A percentile compares a stretch with the other conserved stretches of the same genome.
These are phyloP conservation scores for Paxillus ammoniavirescens DNA, from an alignment of 768 basidiomycete species.

Conservation along the genomic window DNA sequence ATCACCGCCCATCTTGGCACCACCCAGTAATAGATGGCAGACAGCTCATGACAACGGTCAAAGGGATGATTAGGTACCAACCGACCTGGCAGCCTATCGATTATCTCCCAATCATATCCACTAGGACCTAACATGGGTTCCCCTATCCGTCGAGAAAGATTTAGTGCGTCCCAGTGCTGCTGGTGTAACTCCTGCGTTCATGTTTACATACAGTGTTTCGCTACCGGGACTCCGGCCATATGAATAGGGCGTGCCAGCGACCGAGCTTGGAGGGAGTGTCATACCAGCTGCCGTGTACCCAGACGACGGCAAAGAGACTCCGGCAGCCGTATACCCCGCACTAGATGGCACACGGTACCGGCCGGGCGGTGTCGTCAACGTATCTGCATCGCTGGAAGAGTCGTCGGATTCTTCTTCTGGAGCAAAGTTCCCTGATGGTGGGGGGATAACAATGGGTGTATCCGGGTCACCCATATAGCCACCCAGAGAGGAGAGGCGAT, in stretches of 20 bases:
- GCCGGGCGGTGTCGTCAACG: conserved; percentile 33
- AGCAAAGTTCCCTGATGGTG: conserved; percentile 19
- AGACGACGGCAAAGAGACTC: conserved; percentile 12
- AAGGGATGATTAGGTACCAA: too few species aligned
- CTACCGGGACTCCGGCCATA: conserved; percentile 15
- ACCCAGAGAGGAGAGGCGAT: conserved; percentile 19
- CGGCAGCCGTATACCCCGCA: conserved; percentile 14
- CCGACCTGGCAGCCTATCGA: not conserved
- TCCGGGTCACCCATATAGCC: conserved; percentile 11
- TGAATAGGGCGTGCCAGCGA: conserved; percentile 21
- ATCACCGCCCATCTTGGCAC: not conserved
- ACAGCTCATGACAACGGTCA: not conserved
- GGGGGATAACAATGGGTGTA: conserved; percentile 27
- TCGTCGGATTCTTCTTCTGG: conserved; percentile 24
- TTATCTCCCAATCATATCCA: not conserved
- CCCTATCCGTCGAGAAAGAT: conserved; percentile 19
- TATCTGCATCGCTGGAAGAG: conserved; percentile 33
- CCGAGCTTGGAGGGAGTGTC: conserved; percentile 2
- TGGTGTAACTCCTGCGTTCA: conserved; percentile 21
- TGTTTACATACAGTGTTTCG: conserved; percentile 3
- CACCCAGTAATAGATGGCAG: not conserved
- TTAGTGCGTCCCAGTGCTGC: conserved; percentile 22
- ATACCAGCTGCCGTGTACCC: conserved; percentile 11
- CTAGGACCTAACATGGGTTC: conserved; percentile 1
- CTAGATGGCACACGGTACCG: conserved; percentile 22